Percentiles rank a stretch among this genome's conserved stretches.
These are phyloP conservation scores for Poa annua DNA, from an alignment of 176 grass and related monocot genomes.

Conservation along the genomic window DNA sequence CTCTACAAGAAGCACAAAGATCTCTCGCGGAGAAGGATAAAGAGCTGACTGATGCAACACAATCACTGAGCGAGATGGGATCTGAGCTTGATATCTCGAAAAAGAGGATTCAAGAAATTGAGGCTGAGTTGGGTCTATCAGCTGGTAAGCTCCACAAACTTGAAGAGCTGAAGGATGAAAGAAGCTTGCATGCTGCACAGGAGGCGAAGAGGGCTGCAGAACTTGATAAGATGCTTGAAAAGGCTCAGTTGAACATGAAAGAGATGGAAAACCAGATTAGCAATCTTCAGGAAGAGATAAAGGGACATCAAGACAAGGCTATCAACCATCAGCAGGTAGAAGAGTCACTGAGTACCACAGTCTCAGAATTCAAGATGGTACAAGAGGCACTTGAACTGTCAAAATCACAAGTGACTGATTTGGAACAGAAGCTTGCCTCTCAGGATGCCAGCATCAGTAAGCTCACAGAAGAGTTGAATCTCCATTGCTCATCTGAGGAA, in stretches of 20 bases:
- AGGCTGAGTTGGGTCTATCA: conserved; percentile 54
- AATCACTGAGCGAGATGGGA: conserved; percentile 45
- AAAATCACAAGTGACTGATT: conserved; percentile 64
- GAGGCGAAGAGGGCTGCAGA: conserved; percentile 74
- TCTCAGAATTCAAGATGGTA: conserved; percentile 62
- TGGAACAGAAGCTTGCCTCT: conserved; percentile 74
- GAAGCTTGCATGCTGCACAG: conserved; percentile 57
- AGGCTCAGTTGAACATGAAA: conserved; percentile 59
- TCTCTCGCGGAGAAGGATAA: conserved; percentile 58
- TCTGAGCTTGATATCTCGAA: conserved; percentile 64
- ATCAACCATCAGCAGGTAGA: conserved; percentile 63
- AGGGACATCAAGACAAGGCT: conserved; percentile 58
- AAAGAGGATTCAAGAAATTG: conserved; percentile 64
- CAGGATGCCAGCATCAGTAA: conserved; percentile 61
- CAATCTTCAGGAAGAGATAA: conserved; percentile 69
- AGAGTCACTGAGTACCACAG: conserved; percentile 59
- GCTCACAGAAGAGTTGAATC: conserved; percentile 70
- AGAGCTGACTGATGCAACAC: conserved; percentile 66
- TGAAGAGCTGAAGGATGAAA: conserved; percentile 71
- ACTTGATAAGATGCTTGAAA: conserved; percentile 77
- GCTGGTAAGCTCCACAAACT: conserved; percentile 59
- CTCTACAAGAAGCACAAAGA: conserved; percentile 70
- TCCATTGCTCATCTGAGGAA: conserved; percentile 65
- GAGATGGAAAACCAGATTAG: conserved; percentile 70
- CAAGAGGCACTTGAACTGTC: conserved; percentile 68